Evolutionary conservation across 805 yeast species (phyloP).

Genomic region (Myxozyma mucilagina): DNA sequence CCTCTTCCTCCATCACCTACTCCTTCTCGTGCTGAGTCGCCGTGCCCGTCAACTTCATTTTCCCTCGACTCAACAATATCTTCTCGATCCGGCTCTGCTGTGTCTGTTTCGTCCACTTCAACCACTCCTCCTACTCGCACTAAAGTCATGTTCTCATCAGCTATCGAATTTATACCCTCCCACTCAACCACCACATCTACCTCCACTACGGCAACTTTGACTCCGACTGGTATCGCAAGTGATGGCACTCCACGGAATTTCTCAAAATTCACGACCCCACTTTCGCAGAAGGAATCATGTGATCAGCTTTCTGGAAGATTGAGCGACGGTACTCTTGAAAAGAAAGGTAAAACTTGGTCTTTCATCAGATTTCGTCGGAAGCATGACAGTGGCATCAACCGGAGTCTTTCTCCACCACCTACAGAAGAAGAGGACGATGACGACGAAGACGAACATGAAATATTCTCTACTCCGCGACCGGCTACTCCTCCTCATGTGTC

Average conservation of each 20-base stretch:
- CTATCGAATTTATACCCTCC: slow-evolving; percentile 32
- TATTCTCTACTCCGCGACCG: slow-evolving; percentile 18
- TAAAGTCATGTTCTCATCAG: slow-evolving; percentile 33
- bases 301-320: not conserved
- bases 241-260: not conserved
- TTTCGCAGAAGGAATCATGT: not conserved
- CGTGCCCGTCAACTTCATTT: slow-evolving; percentile 23
- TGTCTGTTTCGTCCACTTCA: slow-evolving; percentile 24
- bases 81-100: slow-evolving; percentile 14
- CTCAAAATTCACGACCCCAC: not conserved
- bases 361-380: slow-evolving; percentile 35
- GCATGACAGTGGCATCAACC: not conserved
- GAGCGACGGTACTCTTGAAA: slow-evolving; percentile 34
- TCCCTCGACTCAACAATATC: slow-evolving; percentile 7
- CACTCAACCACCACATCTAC: slow-evolving; percentile 30
- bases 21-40: slow-evolving; percentile 15
- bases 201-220: slow-evolving; percentile 29
- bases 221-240: not conserved
- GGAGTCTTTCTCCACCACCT: slow-evolving; percentile 9
- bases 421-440: slow-evolving; percentile 24
- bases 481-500: slow-evolving; percentile 31
- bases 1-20: slow-evolving; percentile 11
- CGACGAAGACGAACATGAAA: slow-evolving; percentile 15
- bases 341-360: slow-evolving; percentile 47
- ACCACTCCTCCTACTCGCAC: slow-evolving; percentile 23